Percentiles rank a stretch among this genome's conserved stretches.
Conservation (phyloP, 1,284 basidiomycete genomes). For the Sanghuangporus baumii region DNA sequence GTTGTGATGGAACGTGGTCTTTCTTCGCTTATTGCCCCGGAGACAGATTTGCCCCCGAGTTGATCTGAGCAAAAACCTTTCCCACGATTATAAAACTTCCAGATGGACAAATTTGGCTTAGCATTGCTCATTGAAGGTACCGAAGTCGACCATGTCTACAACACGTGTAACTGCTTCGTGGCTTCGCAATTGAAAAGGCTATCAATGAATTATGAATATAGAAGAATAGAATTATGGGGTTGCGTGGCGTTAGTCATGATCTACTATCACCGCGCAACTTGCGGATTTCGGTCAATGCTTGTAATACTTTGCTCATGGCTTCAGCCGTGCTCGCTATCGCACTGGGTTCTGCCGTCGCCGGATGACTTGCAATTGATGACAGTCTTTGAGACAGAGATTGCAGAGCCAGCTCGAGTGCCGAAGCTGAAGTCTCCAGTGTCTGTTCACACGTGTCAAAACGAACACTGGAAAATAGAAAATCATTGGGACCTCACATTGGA, state of each 20-base stretch:
- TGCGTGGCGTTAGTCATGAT: conserved; percentile 1
- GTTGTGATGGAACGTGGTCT: conserved; percentile 4
- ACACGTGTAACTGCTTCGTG: not conserved
- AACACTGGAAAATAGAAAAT: not conserved
- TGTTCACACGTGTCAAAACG: not conserved
- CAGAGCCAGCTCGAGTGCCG: conserved; percentile 50
- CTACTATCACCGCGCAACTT: conserved; percentile 36
- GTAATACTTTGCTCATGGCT: conserved; percentile 58
- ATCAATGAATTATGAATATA: not conserved
- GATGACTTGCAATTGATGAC: conserved; percentile 34
- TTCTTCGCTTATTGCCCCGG: not conserved
- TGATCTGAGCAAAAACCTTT: not conserved
- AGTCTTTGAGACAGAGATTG: conserved; percentile 48
- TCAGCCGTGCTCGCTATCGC: conserved; percentile 61
- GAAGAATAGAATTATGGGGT: not conserved
- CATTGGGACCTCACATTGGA: not conserved
- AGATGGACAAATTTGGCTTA: not conserved
- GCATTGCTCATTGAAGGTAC: not conserved
- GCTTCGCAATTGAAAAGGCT: not conserved
- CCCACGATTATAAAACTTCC: not conserved
- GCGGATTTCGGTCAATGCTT: conserved; percentile 55
- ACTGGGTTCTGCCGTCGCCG: conserved; percentile 38
- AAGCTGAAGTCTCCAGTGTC: not conserved
- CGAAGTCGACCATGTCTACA: not conserved
- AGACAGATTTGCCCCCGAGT: not conserved